Evolutionary conservation across 495 filamentous ascomycete species (phyloP).

Genomic region (Penicillium dipodomyicola): DNA sequence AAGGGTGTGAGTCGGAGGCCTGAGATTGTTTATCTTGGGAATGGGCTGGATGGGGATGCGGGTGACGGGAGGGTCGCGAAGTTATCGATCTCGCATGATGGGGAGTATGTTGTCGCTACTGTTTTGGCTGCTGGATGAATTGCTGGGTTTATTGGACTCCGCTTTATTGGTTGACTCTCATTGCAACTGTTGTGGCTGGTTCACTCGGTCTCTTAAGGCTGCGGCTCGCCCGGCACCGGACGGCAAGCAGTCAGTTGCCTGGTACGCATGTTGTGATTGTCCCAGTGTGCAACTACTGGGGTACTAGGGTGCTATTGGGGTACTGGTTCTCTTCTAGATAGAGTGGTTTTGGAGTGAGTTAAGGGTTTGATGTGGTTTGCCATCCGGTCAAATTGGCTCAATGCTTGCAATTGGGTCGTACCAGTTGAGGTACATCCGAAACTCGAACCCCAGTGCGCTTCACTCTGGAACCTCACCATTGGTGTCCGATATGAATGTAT

Average conservation of each 20-base stretch:
- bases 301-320: too few relatives aligned
- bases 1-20: conserved; percentile 33
- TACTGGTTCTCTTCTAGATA: too few relatives aligned
- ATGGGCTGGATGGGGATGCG: conserved; percentile 11
- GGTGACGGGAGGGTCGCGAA: conserved; percentile 31
- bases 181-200: neutral
- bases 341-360: neutral
- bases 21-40: conserved; percentile 41
- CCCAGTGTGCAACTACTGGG: neutral
- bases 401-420: neutral
- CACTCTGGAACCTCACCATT: neutral
- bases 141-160: conserved; percentile 1
- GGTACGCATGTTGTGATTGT: neutral
- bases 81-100: conserved; percentile 59
- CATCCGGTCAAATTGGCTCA: neutral
- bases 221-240: neutral
- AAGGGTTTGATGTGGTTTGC: neutral
- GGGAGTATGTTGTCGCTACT: conserved; percentile 57
- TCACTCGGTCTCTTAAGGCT: neutral
- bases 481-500: neutral
- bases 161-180: neutral
- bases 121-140: conserved; percentile 43
- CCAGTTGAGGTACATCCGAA: neutral
- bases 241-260: neutral
- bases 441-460: neutral